Evolutionary conservation across 2,329 filamentous ascomycete species (phyloP).

Genomic region (Pyricularia grisea): DNA sequence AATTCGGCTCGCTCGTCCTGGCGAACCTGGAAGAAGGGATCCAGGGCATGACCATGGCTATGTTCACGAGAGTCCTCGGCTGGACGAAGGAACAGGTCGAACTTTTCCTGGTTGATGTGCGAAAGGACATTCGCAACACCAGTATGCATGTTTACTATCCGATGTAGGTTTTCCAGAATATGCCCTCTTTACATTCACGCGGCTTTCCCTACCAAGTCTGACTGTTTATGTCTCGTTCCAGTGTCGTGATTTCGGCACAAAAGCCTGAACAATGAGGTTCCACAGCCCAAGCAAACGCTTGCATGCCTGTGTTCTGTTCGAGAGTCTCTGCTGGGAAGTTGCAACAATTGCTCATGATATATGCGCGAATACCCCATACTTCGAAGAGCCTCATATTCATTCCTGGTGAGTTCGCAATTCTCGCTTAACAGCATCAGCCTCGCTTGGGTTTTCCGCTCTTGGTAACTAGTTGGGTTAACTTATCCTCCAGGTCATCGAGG

Average conservation of each 20-base stretch:
- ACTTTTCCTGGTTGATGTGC: slow-evolving; percentile 39
- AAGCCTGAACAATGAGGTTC: neutral
- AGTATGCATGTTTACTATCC: slow-evolving; percentile 38
- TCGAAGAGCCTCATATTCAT: neutral
- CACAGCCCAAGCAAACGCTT: neutral
- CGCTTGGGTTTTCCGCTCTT: neutral
- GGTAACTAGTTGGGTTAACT: neutral
- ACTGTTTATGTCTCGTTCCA: neutral
- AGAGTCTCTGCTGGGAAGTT: neutral
- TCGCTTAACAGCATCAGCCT: neutral
- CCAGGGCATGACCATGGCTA: slow-evolving; percentile 19
- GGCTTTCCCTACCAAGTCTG: neutral
- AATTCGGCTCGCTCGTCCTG: slow-evolving; percentile 20
- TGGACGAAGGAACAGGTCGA: slow-evolving; percentile 37
- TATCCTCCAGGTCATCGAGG: neutral
- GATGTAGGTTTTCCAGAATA: slow-evolving; percentile 36
- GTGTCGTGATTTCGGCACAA: neutral
- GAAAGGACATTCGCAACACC: slow-evolving; percentile 34
- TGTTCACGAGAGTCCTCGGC: slow-evolving; percentile 25
- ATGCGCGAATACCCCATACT: neutral
- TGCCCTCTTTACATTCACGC: neutral
- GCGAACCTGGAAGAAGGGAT: slow-evolving; percentile 18
- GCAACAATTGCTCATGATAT: neutral
- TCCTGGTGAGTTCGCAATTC: neutral
- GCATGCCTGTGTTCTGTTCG: neutral